Base-by-base conservation (phyloP, 2,329 filamentous ascomycete genomes). In the Ascochyta viciae-villosae region DNA sequence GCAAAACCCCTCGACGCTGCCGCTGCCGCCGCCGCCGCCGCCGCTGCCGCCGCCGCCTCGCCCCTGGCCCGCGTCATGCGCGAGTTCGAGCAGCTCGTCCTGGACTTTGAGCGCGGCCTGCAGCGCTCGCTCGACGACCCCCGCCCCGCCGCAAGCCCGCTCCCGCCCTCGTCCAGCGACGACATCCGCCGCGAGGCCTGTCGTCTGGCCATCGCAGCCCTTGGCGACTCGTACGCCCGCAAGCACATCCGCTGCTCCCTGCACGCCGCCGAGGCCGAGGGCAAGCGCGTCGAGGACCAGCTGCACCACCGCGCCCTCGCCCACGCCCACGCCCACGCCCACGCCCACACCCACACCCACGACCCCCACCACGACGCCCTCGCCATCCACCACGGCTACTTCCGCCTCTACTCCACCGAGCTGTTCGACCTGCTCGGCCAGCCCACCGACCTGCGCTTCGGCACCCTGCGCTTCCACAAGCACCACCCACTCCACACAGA, bases 341-440 rank as follows among this genome's bases (percentile, higher is more conserved):
- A 60, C 8, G 46, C 63, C 22, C n/a, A n/a, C n/a, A n/a, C n/a
- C n/a, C 58, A 64, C 42, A 24, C 27, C 33, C 42, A 23, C 26
- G 19, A 26, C 31, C 35, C 29, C 27, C 52, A 44, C 41, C 54
- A 61, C 40, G 56, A 61, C 39, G 58, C 70, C 46, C 61, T 61
- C 46, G 59, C 50, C 56, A 63, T 74, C 49, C 65, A 70, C 63
- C 65, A 70, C 50, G 72, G 72, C 65, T 65, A 74, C 62, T 74
- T 74, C 54, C 63, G 72, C 40, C 66, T 74, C 27, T 73, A 73
- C 58, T 74, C 72, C 16, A 68, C 70, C 41, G 67, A 72, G 59
- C 66, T 74, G 9, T 74, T 74, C 58, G 70, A 74, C 58, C 55
- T 71, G 41, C 65, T 74, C 8, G 71, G 70, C 46, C 69, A 73